phyloP scores from a whole-genome alignment of 2,329 filamentous ascomycete genomes.

The Fusarium paranaense region DNA sequence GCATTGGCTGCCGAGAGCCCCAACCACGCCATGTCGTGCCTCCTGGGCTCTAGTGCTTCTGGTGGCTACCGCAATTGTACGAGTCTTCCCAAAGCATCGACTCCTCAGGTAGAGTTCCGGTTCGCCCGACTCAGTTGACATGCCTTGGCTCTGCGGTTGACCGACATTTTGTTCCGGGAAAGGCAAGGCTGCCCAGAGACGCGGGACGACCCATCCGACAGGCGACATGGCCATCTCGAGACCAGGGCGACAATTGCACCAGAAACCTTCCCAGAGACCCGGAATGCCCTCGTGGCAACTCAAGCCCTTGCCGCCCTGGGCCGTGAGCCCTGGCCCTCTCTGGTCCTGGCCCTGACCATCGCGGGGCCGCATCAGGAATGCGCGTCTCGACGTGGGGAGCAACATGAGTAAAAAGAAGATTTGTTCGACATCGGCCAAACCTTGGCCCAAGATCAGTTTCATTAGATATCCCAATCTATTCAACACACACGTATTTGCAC shows the following conservation, averaged over 20 bases:
- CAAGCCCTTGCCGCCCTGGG: slow-evolving; percentile 20
- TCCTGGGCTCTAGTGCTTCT: not conserved
- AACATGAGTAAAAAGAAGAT: slow-evolving; percentile 4
- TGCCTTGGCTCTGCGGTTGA: slow-evolving; percentile 14
- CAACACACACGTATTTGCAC: slow-evolving; percentile 17
- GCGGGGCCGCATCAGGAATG: slow-evolving; percentile 12
- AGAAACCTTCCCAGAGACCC: slow-evolving; percentile 27
- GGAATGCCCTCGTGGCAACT: slow-evolving; percentile 32
- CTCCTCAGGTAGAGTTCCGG: slow-evolving; percentile 23
- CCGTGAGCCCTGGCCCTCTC: not conserved
- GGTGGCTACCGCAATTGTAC: slow-evolving; percentile 16
- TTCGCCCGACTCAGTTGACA: slow-evolving; percentile 26
- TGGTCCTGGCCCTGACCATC: not conserved
- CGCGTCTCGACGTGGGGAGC: not conserved
- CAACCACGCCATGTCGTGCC: slow-evolving; percentile 16
- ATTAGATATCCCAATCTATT: slow-evolving; percentile 36
- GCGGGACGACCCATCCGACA: slow-evolving; percentile 21
- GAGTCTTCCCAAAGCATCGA: slow-evolving; percentile 18
- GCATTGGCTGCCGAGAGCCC: not conserved
- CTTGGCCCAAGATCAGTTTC: slow-evolving; percentile 26
- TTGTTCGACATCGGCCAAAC: slow-evolving; percentile 10
- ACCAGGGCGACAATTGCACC: slow-evolving; percentile 9
- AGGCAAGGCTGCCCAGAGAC: slow-evolving; percentile 24
- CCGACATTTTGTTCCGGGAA: slow-evolving; percentile 21
- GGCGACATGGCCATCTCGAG: slow-evolving; percentile 23